phyloP scores from a whole-genome alignment of 2,329 filamentous ascomycete species.

The Endocalyx cinctus region DNA sequence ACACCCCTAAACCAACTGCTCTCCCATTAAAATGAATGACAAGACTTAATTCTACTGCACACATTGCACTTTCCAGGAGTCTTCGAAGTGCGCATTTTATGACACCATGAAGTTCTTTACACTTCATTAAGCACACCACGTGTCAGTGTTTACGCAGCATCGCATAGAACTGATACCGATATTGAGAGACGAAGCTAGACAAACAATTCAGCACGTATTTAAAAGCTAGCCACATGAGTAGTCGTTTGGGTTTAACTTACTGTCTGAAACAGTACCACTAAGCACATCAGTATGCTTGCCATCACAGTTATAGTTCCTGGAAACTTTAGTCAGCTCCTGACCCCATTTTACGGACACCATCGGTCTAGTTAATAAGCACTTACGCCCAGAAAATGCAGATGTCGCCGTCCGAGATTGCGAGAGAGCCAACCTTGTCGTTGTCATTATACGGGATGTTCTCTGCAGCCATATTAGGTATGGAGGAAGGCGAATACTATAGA shows the following conservation, averaged over 20 bases:
- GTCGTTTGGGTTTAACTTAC: not conserved
- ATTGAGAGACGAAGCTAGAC: not conserved
- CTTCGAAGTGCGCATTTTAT: no score
- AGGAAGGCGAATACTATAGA: not conserved
- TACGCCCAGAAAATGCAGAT: not conserved
- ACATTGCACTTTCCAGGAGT: no score
- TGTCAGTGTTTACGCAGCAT: not conserved
- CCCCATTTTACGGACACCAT: not conserved
- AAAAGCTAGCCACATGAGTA: not conserved
- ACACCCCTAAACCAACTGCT: not conserved
- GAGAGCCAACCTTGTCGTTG: not conserved
- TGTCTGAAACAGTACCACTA: not conserved
- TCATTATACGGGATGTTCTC: not conserved
- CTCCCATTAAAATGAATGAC: not conserved
- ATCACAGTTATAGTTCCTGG: not conserved
- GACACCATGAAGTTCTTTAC: not conserved
- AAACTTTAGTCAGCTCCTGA: not conserved
- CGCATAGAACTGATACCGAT: not conserved
- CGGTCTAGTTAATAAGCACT: not conserved
- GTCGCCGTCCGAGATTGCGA: not conserved
- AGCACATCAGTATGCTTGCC: not conserved
- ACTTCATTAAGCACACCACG: not conserved
- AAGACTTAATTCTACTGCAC: not conserved
- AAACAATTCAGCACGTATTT: not conserved
- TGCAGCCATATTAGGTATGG: no score